phyloP scores from a whole-genome alignment of 2,329 filamentous ascomycete species.

The Pseudogymnoascus sp. region DNA sequence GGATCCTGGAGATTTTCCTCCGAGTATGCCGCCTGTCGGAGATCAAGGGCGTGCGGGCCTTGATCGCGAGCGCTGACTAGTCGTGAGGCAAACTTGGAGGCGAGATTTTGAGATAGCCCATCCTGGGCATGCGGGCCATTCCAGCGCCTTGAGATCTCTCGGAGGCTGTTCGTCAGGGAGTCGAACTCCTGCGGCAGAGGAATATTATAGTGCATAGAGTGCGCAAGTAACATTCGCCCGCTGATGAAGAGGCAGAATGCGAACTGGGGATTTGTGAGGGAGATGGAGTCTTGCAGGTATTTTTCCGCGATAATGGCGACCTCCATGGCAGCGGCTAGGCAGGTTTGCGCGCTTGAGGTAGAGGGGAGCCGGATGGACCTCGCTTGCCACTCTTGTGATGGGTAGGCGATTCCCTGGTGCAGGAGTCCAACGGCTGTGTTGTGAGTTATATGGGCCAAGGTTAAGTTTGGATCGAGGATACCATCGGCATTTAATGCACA shows the following conservation, averaged over 20 bases:
- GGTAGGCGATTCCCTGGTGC: conserved; percentile 27
- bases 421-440: conserved; percentile 25
- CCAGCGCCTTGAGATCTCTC: conserved; percentile 34
- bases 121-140: conserved; percentile 22
- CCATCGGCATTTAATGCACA: conserved; percentile 32
- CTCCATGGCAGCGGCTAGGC: conserved; percentile 22
- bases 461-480: conserved; percentile 27
- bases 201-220: conserved; percentile 29
- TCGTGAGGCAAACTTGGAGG: conserved; percentile 30
- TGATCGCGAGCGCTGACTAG: conserved; percentile 25
- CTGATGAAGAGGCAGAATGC: conserved; percentile 26
- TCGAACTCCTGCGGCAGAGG: conserved; percentile 28
- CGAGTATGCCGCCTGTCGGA: conserved; percentile 30
- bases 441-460: conserved; percentile 26
- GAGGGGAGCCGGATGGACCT: conserved; percentile 21
- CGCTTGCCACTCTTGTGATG: conserved; percentile 25
- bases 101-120: conserved; percentile 24
- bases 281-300: conserved; percentile 22
- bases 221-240: conserved; percentile 29
- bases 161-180: conserved; percentile 28
- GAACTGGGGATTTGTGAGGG: conserved; percentile 29
- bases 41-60: conserved; percentile 26
- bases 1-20: conserved; percentile 20
- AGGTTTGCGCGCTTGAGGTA: conserved; percentile 21
- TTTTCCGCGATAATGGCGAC: conserved; percentile 23